Conservation (phyloP, 192 early-diverging fungal species). For the Cetraspora pellucida region DNA sequence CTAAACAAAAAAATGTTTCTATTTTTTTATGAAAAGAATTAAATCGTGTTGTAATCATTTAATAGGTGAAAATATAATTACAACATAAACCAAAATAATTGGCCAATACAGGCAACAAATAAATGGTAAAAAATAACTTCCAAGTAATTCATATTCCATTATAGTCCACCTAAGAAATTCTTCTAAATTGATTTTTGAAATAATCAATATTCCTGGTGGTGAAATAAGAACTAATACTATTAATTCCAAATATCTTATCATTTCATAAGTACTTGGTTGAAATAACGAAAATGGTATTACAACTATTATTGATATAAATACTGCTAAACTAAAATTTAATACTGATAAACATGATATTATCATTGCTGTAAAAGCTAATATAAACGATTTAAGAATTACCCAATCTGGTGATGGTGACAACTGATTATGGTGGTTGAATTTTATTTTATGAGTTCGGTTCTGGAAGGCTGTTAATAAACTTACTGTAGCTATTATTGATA, state of each 20-base stretch:
- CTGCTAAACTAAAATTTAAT: slow-evolving; percentile 74
- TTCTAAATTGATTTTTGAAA: slow-evolving; percentile 45
- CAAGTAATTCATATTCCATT: slow-evolving; percentile 65
- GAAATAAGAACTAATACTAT: slow-evolving; percentile 55
- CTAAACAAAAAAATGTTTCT: too few species aligned
- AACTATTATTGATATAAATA: slow-evolving; percentile 57
- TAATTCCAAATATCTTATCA: slow-evolving; percentile 42
- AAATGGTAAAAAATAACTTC: slow-evolving; percentile 63
- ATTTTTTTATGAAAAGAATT: too few species aligned
- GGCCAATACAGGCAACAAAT: slow-evolving; percentile 78
- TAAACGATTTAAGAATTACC: slow-evolving; percentile 57
- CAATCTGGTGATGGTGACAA: slow-evolving; percentile 57
- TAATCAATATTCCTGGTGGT: slow-evolving; percentile 52
- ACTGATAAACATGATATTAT: slow-evolving; percentile 66
- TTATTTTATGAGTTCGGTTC: slow-evolving; percentile 16
- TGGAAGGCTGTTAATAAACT: slow-evolving; percentile 34
- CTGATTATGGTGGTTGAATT: slow-evolving; percentile 40
- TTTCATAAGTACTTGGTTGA: slow-evolving; percentile 38
- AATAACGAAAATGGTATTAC: slow-evolving; percentile 65
- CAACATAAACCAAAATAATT: slow-evolving; percentile 47
- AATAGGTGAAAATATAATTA: slow-evolving; percentile 43
- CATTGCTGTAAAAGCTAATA: slow-evolving; percentile 58
- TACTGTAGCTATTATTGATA: slow-evolving; percentile 38
- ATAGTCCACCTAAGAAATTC: slow-evolving; percentile 55
- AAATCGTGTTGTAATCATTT: not conserved